Conservation (phyloP, 768 basidiomycete species). For the Tricholoma bakamatsutake region DNA sequence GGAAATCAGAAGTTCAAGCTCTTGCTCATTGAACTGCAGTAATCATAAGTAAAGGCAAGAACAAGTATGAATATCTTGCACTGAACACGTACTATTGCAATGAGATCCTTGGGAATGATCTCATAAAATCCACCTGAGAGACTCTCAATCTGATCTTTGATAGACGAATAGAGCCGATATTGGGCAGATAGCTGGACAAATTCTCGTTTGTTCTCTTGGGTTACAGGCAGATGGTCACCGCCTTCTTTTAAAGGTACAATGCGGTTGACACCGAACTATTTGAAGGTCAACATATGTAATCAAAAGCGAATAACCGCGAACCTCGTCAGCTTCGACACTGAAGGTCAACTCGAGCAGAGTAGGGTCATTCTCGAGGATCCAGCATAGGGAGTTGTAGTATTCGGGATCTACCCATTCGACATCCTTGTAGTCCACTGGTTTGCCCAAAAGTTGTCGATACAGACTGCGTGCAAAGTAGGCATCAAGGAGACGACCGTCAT, state of each 20-base stretch:
- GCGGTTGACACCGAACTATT: constrained; percentile 85
- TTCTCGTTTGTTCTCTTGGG: constrained; percentile 94
- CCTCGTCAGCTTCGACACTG: constrained; percentile 95
- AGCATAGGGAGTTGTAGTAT: constrained; percentile 95
- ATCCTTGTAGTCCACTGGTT: constrained; percentile 92
- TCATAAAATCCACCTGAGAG: constrained; percentile 92
- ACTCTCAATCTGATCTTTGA: constrained; percentile 92
- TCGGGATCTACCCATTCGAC: constrained; percentile 98
- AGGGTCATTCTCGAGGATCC: constrained; percentile 97
- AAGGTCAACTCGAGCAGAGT: constrained; percentile 84
- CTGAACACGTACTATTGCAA: constrained; percentile 69
- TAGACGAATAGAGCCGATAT: constrained; percentile 88
- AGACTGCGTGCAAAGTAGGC: constrained; percentile 97
- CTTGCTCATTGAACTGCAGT: constrained; percentile 85
- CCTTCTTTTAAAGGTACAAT: constrained; percentile 83
- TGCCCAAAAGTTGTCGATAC: constrained; percentile 91
- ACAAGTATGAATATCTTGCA: background rate
- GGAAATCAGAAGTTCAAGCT: constrained; percentile 89
- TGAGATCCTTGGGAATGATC: constrained; percentile 93
- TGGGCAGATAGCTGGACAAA: constrained; percentile 95
- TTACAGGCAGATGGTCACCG: constrained; percentile 81
- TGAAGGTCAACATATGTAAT: constrained; percentile 8
- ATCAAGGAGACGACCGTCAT: constrained; percentile 92
- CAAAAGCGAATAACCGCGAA: constrained; percentile 25
- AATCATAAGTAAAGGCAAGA: constrained; percentile 2